Evolutionary conservation across 257 asterid genomes (phyloP).

Genomic region (Nyctanthes arbortristis): DNA sequence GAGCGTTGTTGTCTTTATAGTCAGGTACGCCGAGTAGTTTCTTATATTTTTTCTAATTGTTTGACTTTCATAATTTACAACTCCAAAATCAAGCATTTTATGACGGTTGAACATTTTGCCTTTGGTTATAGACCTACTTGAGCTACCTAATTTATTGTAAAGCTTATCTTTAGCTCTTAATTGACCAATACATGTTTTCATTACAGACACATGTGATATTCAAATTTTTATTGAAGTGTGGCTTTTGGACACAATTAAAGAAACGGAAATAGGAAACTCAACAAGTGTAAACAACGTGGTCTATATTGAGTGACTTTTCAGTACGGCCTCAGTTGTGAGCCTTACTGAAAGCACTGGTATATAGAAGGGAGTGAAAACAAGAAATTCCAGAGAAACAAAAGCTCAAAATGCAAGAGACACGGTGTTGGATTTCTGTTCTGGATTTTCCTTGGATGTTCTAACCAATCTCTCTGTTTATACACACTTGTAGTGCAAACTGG

Average conservation of each 20-base stretch:
- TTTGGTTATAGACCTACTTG: not conserved
- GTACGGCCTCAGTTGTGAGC: not conserved
- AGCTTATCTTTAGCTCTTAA: not conserved
- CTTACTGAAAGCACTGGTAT: not conserved
- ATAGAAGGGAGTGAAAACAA: not conserved
- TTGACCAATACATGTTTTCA: not conserved
- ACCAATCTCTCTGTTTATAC: not conserved
- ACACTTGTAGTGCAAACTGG: not conserved
- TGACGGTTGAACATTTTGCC: not conserved
- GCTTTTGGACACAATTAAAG: not conserved
- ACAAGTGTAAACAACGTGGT: not conserved
- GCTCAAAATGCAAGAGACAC: conserved; percentile 12
- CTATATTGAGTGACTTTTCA: not conserved
- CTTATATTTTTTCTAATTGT: not conserved
- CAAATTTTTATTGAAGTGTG: not conserved
- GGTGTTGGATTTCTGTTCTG: conserved; percentile 24
- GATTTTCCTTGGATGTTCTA: conserved; percentile 28
- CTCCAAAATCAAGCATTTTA: not conserved
- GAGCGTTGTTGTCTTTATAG: not conserved
- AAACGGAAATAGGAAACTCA: not conserved
- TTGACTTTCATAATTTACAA: not conserved
- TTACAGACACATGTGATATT: not conserved
- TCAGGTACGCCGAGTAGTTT: not conserved
- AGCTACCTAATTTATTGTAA: not conserved
- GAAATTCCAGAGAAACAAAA: not conserved